Evolutionary conservation across 2,329 filamentous ascomycete species (phyloP), one percentile per base, ranked within the genome.

Genomic region (Penicillium sp.): DNA sequence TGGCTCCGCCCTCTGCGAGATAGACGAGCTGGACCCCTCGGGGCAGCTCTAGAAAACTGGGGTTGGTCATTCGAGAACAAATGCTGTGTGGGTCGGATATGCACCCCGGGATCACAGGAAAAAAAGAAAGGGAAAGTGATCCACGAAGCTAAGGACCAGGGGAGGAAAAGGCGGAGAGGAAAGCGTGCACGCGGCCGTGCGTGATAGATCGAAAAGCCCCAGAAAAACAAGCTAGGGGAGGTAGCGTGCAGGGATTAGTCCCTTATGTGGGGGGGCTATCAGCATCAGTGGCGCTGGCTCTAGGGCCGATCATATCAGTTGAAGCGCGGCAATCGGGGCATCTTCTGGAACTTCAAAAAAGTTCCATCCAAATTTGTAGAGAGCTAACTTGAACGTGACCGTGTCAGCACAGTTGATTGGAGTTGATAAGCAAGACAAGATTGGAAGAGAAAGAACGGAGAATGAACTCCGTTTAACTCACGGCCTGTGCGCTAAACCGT

Each of bases 1-100:
- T 93, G 52, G 90, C 90, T 24, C 89, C 87, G 24, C 90, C 90
- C 72, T 95, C 90, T 24, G 80, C 81, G 10, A 86, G 72, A 60
- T 84, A 85, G 14, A 68, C 52, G 55, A 76, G 68, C 55, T 71
- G 68, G 60, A 70, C 66, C 56, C 70, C 69, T 46, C 55, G 43
- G 3, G 73, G 73, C 59, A 78, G 68, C 63, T 77, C 72, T 8
- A 72, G 63, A 9, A 69, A 57, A 56, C 55, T 66, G 50, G 64
- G 64, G 55, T 71, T 69, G 29, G 70, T 68, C 71, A 75, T 75
- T 64, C 61, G 64, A 64, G 19, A n/a, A 4, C 46, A 49, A 49
- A 33, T 7, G 31, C 35, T 16, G 31, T 48, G 21, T 42, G 39
- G 19, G 13, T 49, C 27, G 26, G 29, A 9, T 31, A 22, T 29